These are phyloP conservation scores for Fraxinus angustifolia DNA, from an alignment of 305 asterid genomes.

Conservation along the genomic window DNA sequence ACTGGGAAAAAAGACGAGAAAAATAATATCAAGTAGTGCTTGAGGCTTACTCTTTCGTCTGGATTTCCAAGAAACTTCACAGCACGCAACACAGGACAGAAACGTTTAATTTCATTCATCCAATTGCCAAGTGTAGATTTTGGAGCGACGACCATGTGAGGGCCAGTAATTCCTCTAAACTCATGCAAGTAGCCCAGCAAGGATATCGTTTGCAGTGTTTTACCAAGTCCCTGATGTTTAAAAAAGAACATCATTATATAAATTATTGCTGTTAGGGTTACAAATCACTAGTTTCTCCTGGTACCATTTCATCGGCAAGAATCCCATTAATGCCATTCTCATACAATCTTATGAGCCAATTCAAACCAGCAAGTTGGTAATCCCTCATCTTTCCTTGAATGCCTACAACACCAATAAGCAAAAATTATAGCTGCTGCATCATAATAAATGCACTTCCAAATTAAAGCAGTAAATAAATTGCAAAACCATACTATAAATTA, in stretches of 20 bases:
- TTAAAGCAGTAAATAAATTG: background rate
- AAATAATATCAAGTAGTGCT: conserved; percentile 6
- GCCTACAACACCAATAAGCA: conserved; percentile 42
- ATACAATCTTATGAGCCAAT: conserved; percentile 93
- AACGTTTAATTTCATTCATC: conserved; percentile 98
- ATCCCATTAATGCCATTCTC: conserved; percentile 99
- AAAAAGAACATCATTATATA: conserved; percentile 12
- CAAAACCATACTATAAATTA: background rate
- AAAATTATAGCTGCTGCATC: conserved; percentile 10
- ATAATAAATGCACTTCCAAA: background rate
- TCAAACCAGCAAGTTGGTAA: conserved; percentile 98
- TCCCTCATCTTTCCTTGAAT: conserved; percentile 99
- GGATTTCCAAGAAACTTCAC: conserved; percentile 98
- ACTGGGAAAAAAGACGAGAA: conserved; percentile 5
- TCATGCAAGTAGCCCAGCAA: conserved; percentile 92
- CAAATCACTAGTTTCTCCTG: conserved; percentile 4
- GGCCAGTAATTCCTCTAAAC: conserved; percentile 96
- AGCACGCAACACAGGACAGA: conserved; percentile 89
- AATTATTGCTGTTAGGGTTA: conserved; percentile 4
- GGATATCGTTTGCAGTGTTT: conserved; percentile 96
- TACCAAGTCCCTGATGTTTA: conserved; percentile 79
- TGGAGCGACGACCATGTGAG: conserved; percentile 99
- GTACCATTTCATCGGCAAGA: conserved; percentile 99
- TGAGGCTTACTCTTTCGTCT: conserved; percentile 81
- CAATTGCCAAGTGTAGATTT: conserved; percentile 98